Percentiles rank a stretch among this genome's conserved stretches.
Evolutionary conservation across 1,139 yeast species (phyloP).

Genomic region (Blastobotrys raffinosifermentans): DNA sequence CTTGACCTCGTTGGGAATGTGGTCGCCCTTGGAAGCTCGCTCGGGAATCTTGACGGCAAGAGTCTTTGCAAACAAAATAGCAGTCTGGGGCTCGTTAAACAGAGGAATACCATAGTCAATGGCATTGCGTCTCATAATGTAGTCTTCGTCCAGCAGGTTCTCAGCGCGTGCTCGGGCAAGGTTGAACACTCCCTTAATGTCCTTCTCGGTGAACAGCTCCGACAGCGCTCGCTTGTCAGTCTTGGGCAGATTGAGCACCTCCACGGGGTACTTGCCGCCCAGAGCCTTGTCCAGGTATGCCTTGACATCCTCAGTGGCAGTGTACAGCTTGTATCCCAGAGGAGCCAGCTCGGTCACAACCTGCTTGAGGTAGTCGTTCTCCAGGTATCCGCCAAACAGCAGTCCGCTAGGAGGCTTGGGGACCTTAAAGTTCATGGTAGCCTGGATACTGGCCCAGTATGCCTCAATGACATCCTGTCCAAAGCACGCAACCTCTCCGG

Average conservation of each 20-base stretch:
- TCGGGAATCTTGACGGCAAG: constrained; percentile 63
- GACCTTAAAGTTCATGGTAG: constrained; percentile 92
- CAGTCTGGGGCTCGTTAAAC: constrained; percentile 94
- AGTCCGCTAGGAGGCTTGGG: constrained; percentile 89
- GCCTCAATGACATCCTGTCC: constrained; percentile 84
- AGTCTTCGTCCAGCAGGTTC: constrained; percentile 76
- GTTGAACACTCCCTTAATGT: constrained; percentile 84
- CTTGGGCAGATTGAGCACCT: constrained; percentile 82
- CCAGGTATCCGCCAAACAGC: constrained; percentile 87
- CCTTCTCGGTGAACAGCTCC: constrained; percentile 82
- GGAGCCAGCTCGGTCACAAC: constrained; percentile 67
- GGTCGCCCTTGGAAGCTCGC: constrained; percentile 38
- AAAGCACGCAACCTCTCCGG: constrained; percentile 97
- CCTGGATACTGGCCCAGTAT: constrained; percentile 95
- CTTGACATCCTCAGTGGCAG: constrained; percentile 68
- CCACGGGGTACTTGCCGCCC: constrained; percentile 40
- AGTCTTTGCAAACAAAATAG: constrained; percentile 79
- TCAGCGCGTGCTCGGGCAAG: constrained; percentile 89
- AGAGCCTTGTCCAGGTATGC: constrained; percentile 53
- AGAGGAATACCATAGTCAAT: constrained; percentile 95
- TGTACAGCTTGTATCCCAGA: constrained; percentile 76
- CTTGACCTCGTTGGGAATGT: constrained; percentile 75
- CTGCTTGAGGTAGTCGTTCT: constrained; percentile 60
- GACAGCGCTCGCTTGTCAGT: constrained; percentile 89
- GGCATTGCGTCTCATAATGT: constrained; percentile 97